Percentiles rank a stretch among this genome's conserved stretches.
Evolutionary conservation across 2,329 filamentous ascomycete genomes (phyloP).

Genomic region (Fusarium piperis): DNA sequence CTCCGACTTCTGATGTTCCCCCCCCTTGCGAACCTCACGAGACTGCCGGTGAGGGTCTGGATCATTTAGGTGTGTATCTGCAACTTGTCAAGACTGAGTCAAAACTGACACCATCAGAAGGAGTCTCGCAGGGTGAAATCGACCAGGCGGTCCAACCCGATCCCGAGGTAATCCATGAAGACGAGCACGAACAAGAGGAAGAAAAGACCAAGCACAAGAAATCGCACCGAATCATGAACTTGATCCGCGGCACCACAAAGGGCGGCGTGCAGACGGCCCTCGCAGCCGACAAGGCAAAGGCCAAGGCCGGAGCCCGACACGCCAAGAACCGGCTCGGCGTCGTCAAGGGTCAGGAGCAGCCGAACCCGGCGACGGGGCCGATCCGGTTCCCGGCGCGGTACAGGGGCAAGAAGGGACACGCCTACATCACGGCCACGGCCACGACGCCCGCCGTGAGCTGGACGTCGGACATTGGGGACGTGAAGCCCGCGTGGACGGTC

Average conservation of each 20-base stretch:
- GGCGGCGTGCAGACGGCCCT: slow-evolving; percentile 78
- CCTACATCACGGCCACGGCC: slow-evolving; percentile 74
- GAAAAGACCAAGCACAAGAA: slow-evolving; percentile 58
- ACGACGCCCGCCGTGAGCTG: slow-evolving; percentile 75
- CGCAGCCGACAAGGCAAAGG: slow-evolving; percentile 76
- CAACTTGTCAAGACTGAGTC: not conserved
- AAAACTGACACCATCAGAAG: slow-evolving; percentile 42
- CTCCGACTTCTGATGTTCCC: slow-evolving; percentile 50
- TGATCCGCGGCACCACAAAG: slow-evolving; percentile 76
- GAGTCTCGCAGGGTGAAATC: slow-evolving; percentile 72
- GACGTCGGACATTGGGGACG: slow-evolving; percentile 62
- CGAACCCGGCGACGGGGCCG: slow-evolving; percentile 67
- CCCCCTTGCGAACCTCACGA: slow-evolving; percentile 55
- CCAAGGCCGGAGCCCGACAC: slow-evolving; percentile 64
- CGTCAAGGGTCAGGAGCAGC: slow-evolving; percentile 55
- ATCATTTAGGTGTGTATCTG: slow-evolving; percentile 47
- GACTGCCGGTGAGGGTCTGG: slow-evolving; percentile 52
- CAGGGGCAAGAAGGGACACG: slow-evolving; percentile 75
- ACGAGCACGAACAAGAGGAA: slow-evolving; percentile 56
- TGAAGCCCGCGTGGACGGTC: slow-evolving; percentile 74
- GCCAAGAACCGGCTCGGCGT: slow-evolving; percentile 79
- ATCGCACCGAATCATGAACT: slow-evolving; percentile 60
- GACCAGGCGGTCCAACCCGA: slow-evolving; percentile 64
- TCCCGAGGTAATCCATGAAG: slow-evolving; percentile 48
- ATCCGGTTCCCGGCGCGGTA: slow-evolving; percentile 80